phyloP scores from a whole-genome alignment of 352 stramenopile species.

The Phytophthora fragariae region DNA sequence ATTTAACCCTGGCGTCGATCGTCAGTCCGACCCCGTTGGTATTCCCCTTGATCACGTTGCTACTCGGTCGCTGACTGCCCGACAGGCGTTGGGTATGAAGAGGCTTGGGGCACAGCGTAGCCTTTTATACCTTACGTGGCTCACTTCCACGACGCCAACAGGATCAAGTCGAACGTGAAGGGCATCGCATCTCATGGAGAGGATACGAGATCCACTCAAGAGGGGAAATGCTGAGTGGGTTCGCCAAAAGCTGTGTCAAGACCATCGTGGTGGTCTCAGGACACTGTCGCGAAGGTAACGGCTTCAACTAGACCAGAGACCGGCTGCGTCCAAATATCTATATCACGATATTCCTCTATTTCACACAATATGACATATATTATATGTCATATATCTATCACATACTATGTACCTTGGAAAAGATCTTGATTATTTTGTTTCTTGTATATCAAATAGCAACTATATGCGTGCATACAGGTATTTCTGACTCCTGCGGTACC shows the following conservation, averaged over 20 bases:
- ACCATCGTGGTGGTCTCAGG: conserved; percentile 20
- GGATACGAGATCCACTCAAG: not conserved
- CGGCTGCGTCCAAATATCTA: conserved; percentile 1
- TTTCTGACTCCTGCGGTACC: conserved; percentile 19
- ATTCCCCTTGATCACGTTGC: not conserved
- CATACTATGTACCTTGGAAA: too few relatives aligned
- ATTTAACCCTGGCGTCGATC: not conserved
- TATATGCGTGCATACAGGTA: conserved; percentile 1
- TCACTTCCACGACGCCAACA: not conserved
- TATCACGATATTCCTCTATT: not conserved
- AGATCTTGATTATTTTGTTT: not conserved
- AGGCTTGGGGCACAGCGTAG: conserved; percentile 21
- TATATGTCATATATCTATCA: too few relatives aligned
- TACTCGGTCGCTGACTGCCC: conserved; percentile 17
- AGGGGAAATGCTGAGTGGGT: not conserved
- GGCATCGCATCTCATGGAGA: too few relatives aligned
- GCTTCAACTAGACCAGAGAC: conserved; percentile 24
- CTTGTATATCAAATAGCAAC: not conserved
- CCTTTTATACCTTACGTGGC: conserved; percentile 3
- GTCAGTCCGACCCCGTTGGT: conserved; percentile 8
- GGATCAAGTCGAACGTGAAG: too few relatives aligned
- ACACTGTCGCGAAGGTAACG: conserved; percentile 23
- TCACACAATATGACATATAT: too few relatives aligned
- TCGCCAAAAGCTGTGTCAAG: not conserved
- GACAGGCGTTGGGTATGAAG: conserved; percentile 10